Percentiles rank a stretch among this genome's conserved stretches.
phyloP scores from a whole-genome alignment of 1,139 yeast genomes.

The Candida buenavistaensis region DNA sequence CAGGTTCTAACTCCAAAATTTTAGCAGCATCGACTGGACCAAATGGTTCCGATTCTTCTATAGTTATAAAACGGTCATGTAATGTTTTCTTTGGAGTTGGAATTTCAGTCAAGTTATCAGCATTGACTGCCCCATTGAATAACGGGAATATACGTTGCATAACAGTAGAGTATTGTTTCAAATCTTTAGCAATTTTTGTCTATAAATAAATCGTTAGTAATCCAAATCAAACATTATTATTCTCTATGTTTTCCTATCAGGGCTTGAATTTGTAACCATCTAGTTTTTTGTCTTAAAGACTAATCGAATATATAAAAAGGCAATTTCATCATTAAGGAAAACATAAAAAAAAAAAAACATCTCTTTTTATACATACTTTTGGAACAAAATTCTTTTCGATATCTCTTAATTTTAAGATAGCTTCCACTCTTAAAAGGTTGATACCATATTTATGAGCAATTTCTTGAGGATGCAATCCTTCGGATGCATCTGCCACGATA shows the following conservation, averaged over 20 bases:
- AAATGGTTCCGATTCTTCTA: conserved; percentile 95
- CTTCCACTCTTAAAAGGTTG: conserved; percentile 84
- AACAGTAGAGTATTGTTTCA: conserved; percentile 54
- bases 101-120: conserved; percentile 87
- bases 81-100: conserved; percentile 86
- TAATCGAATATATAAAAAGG: conserved; percentile 51
- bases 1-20: conserved; percentile 80
- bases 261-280: conserved; percentile 52
- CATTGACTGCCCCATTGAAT: conserved; percentile 45
- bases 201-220: conserved; percentile 19
- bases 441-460: conserved; percentile 80
- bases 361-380: conserved; percentile 58
- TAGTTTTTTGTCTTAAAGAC: conserved; percentile 74
- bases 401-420: conserved; percentile 64
- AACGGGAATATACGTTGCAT: conserved; percentile 85
- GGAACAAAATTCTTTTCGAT: conserved; percentile 64
- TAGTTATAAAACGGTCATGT: conserved; percentile 79
- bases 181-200: conserved; percentile 50
- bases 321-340: conserved; percentile 23
- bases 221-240: conserved; percentile 13
- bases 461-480: conserved; percentile 61
- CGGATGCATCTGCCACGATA: conserved; percentile 58
- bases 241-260: conserved; percentile 8
- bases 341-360: conserved; percentile 32
- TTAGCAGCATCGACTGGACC: conserved; percentile 97